These are phyloP conservation scores for Lathyrus sativus DNA, from an alignment of 306 rosid species.

Conservation along the genomic window DNA sequence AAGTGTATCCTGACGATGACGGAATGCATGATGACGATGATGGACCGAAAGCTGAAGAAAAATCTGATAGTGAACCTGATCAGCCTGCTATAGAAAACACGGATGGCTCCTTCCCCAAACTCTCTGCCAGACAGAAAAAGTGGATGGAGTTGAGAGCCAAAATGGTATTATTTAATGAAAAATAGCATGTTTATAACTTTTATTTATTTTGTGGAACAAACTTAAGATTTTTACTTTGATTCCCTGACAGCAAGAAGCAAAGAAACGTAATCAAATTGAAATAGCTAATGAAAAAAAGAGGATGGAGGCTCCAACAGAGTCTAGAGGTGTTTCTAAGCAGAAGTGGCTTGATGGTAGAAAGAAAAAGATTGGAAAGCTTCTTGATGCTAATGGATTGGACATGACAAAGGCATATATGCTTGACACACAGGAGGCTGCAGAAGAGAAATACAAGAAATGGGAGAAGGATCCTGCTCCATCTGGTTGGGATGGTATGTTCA, in stretches of 20 bases:
- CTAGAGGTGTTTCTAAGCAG: constrained; percentile 93
- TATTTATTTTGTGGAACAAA: constrained; percentile 9
- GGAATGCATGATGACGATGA: constrained; percentile 55
- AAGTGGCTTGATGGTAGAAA: constrained; percentile 97
- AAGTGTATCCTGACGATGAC: constrained; percentile 51
- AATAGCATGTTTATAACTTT: not conserved
- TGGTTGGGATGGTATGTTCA: constrained; percentile 91
- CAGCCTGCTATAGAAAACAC: constrained; percentile 43
- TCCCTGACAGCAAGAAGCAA: constrained; percentile 71
- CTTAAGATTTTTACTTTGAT: constrained; percentile 18
- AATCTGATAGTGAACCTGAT: constrained; percentile 58
- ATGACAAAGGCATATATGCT: constrained; percentile 86
- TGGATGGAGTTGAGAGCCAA: constrained; percentile 82
- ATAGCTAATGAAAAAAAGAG: constrained; percentile 91
- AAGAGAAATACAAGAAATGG: constrained; percentile 91
- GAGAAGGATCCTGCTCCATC: constrained; percentile 94
- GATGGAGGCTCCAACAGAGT: constrained; percentile 88
- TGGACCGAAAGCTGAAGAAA: constrained; percentile 49
- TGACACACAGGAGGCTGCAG: constrained; percentile 91
- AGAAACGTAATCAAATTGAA: constrained; percentile 85
- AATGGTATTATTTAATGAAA: constrained; percentile 56
- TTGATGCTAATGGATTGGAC: constrained; percentile 94
- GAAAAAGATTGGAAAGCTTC: constrained; percentile 87
- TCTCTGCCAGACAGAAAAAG: constrained; percentile 78
- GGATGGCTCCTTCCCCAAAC: constrained; percentile 46